These are phyloP conservation scores for Neopestalotiopsis rosae DNA, from an alignment of 2,329 filamentous ascomycete species.

Conservation along the genomic window DNA sequence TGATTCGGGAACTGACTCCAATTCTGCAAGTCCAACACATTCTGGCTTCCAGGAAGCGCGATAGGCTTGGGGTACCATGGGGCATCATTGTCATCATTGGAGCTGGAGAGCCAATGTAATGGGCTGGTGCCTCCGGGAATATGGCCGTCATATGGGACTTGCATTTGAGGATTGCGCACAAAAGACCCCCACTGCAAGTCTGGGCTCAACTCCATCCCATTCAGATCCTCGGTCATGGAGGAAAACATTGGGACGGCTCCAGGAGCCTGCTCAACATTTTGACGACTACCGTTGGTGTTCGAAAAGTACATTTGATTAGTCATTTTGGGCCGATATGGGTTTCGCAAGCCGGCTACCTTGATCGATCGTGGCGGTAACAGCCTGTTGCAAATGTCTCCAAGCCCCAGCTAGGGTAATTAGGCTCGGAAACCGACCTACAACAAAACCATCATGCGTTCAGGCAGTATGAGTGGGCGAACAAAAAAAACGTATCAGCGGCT, in stretches of 20 bases:
- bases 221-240: slow-evolving; percentile 1
- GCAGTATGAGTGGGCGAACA: too few relatives aligned
- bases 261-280: too few relatives aligned
- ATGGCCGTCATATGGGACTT: slow-evolving; percentile 4
- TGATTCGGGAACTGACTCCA: slow-evolving; percentile 24
- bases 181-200: not conserved
- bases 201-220: slow-evolving; percentile 7
- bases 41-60: slow-evolving; percentile 35
- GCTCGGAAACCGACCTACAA: too few relatives aligned
- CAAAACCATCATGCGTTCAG: too few relatives aligned
- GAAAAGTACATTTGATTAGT: slow-evolving; percentile 9
- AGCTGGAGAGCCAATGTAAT: slow-evolving; percentile 42
- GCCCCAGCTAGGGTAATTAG: too few relatives aligned
- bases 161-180: not conserved
- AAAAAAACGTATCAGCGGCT: too few relatives aligned
- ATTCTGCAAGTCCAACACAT: too few relatives aligned
- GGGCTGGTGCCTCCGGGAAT: slow-evolving; percentile 20
- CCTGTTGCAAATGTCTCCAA: too few relatives aligned
- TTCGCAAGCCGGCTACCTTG: too few relatives aligned
- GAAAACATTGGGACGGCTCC: too few relatives aligned
- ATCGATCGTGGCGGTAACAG: too few relatives aligned
- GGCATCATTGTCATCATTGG: slow-evolving; percentile 44
- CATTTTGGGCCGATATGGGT: not conserved
- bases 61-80: slow-evolving; percentile 49
- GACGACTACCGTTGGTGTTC: too few relatives aligned